A percentile compares a stretch with the other conserved stretches of the same genome.
phyloP scores from a whole-genome alignment of 306 rosid species.

The Rubus idaeus region DNA sequence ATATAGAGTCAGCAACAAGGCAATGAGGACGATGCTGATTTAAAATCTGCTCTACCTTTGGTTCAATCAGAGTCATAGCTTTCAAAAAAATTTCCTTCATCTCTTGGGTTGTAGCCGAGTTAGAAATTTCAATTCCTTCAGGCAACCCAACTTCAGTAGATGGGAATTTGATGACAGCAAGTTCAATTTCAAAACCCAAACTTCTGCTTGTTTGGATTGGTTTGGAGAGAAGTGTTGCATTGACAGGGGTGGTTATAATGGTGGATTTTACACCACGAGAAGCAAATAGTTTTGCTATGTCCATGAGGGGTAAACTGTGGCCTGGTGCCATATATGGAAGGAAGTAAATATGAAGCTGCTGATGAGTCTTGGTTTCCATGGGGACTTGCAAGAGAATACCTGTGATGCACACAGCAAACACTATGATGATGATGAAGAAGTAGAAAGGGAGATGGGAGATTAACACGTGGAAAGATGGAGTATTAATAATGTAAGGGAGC shows the following conservation, averaged over 20 bases:
- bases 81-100: neutral
- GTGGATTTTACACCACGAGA: slow-evolving; percentile 23
- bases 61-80: slow-evolving; percentile 7
- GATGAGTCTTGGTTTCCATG: slow-evolving; percentile 5
- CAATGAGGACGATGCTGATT: slow-evolving; percentile 10
- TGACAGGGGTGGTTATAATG: slow-evolving; percentile 24
- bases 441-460: neutral
- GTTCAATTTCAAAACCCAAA: neutral
- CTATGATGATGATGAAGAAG: neutral
- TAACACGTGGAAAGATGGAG: neutral
- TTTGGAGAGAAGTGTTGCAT: neutral
- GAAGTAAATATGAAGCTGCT: slow-evolving; percentile 19
- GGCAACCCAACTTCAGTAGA: neutral
- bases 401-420: neutral
- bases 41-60: slow-evolving; percentile 8
- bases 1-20: slow-evolving; percentile 14
- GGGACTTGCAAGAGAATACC: neutral
- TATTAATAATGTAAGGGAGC: neutral
- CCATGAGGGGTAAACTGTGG: slow-evolving; percentile 25
- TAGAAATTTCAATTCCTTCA: neutral
- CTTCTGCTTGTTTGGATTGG: neutral
- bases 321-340: slow-evolving; percentile 20
- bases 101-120: neutral
- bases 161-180: slow-evolving; percentile 13
- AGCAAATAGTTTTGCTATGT: slow-evolving; percentile 27